phyloP scores from a whole-genome alignment of 257 asterid genomes.

The Forsythia suspensa region DNA sequence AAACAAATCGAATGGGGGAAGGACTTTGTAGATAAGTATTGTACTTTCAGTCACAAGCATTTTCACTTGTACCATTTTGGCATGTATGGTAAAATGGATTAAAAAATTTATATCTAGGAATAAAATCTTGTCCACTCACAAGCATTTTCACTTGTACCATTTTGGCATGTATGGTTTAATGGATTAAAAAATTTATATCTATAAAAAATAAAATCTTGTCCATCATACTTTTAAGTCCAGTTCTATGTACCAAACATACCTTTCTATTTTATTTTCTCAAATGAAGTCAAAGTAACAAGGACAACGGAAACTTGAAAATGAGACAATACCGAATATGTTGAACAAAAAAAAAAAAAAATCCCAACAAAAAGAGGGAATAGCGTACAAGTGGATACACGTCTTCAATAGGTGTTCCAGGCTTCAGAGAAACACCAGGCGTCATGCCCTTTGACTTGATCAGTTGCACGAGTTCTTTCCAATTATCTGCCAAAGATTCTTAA shows the following conservation, averaged over 20 bases:
- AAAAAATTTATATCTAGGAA: no score
- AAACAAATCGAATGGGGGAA: slow-evolving; percentile 3
- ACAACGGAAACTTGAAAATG: neutral
- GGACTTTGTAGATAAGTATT: neutral
- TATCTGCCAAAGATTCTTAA: slow-evolving; percentile 47
- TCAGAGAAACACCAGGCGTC: slow-evolving; percentile 83
- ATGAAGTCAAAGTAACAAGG: neutral
- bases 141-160: neutral
- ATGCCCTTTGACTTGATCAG: slow-evolving; percentile 81
- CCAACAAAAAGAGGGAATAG: neutral
- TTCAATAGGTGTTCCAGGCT: slow-evolving; percentile 87
- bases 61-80: neutral
- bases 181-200: neutral
- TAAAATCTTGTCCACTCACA: neutral
- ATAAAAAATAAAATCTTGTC: no score
- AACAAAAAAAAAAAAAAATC: neutral
- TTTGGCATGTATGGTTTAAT: neutral
- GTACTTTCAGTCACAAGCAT: neutral
- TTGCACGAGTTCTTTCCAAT: slow-evolving; percentile 81
- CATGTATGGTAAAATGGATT: neutral
- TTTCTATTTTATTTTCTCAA: no score
- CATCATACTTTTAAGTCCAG: no score
- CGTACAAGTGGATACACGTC: slow-evolving; percentile 84
- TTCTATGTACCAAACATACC: neutral
- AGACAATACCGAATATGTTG: neutral